Conservation (phyloP, 148 eudicot genomes). For the Vaccinium corymbosum region DNA sequence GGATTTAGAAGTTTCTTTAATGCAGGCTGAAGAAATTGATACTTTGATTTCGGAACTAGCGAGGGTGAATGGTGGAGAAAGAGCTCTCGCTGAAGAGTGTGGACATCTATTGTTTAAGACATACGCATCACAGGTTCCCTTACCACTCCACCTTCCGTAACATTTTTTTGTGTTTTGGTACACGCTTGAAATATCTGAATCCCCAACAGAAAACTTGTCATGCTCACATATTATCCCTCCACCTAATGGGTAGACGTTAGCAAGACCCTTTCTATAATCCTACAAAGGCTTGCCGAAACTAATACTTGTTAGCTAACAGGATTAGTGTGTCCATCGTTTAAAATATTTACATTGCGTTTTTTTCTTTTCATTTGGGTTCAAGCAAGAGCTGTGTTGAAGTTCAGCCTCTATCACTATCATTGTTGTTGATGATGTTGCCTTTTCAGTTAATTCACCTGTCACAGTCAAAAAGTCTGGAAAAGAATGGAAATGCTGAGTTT, state of each 20-base stretch:
- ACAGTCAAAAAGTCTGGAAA: neutral
- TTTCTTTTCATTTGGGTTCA: neutral
- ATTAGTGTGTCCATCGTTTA: neutral
- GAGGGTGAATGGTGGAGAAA: conserved; percentile 50
- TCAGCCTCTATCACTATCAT: neutral
- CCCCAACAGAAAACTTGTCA: neutral
- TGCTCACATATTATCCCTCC: neutral
- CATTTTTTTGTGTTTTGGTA: neutral
- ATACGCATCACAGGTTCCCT: conserved; percentile 47
- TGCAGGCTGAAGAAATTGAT: conserved; percentile 76
- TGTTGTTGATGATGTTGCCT: neutral
- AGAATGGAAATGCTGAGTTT: neutral
- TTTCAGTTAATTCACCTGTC: neutral
- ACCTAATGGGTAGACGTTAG: too few relatives aligned
- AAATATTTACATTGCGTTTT: neutral
- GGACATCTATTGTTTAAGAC: conserved; percentile 49
- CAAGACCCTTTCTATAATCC: neutral
- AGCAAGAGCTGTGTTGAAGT: neutral
- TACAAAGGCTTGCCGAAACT: neutral
- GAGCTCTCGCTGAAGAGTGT: conserved; percentile 54
- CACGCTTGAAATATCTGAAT: neutral
- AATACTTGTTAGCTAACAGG: neutral
- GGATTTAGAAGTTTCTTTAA: neutral
- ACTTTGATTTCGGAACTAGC: conserved; percentile 50
- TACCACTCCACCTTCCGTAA: too few relatives aligned